These are phyloP conservation scores for Combretum micranthum DNA, from an alignment of 345 rosid genomes.

Conservation along the genomic window DNA sequence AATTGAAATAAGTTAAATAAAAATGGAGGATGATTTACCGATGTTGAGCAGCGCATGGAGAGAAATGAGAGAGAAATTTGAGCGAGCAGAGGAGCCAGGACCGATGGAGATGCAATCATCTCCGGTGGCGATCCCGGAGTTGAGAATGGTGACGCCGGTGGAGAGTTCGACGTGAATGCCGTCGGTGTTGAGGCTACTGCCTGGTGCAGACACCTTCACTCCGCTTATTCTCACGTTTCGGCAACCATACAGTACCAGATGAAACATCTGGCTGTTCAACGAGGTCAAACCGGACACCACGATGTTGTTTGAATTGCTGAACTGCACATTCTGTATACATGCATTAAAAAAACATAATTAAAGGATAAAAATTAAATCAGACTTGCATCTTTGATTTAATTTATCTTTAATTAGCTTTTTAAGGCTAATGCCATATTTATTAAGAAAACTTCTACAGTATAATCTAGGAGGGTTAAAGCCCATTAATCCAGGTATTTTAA, in stretches of 20 bases:
- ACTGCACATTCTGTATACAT: constrained; percentile 33
- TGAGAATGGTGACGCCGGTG: constrained; percentile 36
- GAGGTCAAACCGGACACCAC: constrained; percentile 46
- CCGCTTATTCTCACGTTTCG: constrained; percentile 42
- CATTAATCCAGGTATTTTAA: background rate
- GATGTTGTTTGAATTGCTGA: constrained; percentile 49
- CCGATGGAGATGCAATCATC: constrained; percentile 88
- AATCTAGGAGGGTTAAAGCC: background rate
- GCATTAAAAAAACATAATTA: background rate
- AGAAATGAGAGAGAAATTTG: no score
- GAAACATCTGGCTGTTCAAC: constrained; percentile 59
- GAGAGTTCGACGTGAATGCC: constrained; percentile 66
- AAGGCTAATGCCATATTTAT: no score
- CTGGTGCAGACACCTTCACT: constrained; percentile 39
- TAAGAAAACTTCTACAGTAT: no score
- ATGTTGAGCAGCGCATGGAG: no score
- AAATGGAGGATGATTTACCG: no score
- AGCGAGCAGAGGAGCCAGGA: constrained; percentile 51
- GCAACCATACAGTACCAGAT: constrained; percentile 46
- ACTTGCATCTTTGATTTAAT: no score
- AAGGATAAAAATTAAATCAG: background rate
- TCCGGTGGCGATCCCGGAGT: constrained; percentile 62
- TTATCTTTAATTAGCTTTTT: no score
- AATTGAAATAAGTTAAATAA: no score
- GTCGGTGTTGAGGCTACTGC: constrained; percentile 71